Evolutionary conservation across 2,329 filamentous ascomycete species (phyloP).

Genomic region (Aureobasidium musti): DNA sequence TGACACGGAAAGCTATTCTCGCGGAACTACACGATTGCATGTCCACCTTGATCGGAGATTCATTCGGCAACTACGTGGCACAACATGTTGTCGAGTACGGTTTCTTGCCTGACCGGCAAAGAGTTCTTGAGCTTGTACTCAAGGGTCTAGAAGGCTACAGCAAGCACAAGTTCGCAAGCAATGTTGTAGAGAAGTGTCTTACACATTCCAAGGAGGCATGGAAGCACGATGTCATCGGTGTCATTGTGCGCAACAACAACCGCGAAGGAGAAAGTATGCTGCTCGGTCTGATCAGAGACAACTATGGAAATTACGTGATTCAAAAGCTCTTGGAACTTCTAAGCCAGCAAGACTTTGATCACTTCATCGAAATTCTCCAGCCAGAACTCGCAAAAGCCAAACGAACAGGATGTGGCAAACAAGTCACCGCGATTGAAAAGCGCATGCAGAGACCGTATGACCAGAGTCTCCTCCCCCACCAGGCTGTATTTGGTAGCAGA

Average conservation of each 20-base stretch:
- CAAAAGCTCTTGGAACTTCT: slow-evolving; percentile 72
- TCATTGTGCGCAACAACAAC: slow-evolving; percentile 60
- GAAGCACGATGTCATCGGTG: slow-evolving; percentile 64
- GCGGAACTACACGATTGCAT: slow-evolving; percentile 75
- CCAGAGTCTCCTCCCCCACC: slow-evolving; percentile 38
- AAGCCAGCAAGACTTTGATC: slow-evolving; percentile 44
- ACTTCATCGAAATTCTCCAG: slow-evolving; percentile 46
- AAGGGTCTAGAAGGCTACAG: slow-evolving; percentile 72
- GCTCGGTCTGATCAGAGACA: slow-evolving; percentile 78
- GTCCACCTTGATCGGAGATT: slow-evolving; percentile 73
- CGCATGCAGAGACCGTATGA: slow-evolving; percentile 47
- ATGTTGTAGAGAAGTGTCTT: slow-evolving; percentile 94
- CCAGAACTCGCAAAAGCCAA: slow-evolving; percentile 51
- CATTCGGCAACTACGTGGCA: slow-evolving; percentile 94
- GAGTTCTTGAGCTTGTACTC: slow-evolving; percentile 73
- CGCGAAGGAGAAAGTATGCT: slow-evolving; percentile 66
- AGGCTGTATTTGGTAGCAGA: background rate
- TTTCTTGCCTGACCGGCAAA: slow-evolving; percentile 67
- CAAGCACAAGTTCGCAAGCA: slow-evolving; percentile 95
- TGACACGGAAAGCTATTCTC: slow-evolving; percentile 71
- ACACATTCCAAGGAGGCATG: slow-evolving; percentile 69
- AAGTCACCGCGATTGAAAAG: slow-evolving; percentile 51
- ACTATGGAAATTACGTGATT: slow-evolving; percentile 94
- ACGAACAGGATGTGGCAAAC: slow-evolving; percentile 47
- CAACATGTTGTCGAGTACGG: slow-evolving; percentile 88